A percentile compares a stretch with the other conserved stretches of the same genome.
phyloP scores from a whole-genome alignment of 495 filamentous ascomycete genomes.

The Aspergillus steynii region DNA sequence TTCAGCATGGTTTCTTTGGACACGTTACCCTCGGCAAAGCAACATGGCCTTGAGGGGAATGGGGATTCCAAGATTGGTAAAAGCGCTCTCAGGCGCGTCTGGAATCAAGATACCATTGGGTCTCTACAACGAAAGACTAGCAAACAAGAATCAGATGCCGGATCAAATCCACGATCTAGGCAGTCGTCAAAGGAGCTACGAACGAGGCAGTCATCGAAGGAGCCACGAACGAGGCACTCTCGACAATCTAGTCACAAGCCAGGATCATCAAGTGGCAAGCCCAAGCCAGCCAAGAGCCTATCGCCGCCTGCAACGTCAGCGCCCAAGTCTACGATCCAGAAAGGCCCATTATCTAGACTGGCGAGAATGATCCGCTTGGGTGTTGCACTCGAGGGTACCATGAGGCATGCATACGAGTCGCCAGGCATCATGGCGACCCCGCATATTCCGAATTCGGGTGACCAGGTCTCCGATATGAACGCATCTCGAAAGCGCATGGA shows the following conservation, averaged over 20 bases:
- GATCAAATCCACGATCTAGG: background rate
- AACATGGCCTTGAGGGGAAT: slow-evolving; percentile 31
- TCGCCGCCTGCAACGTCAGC: background rate
- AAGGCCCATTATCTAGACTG: background rate
- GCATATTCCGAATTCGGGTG: slow-evolving; percentile 2
- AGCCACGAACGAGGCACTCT: background rate
- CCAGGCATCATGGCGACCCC: background rate
- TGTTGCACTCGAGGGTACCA: slow-evolving; percentile 10
- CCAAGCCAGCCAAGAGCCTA: background rate
- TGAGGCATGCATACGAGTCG: background rate
- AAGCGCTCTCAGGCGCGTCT: slow-evolving; percentile 26
- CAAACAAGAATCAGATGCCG: background rate
- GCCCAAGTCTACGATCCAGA: background rate
- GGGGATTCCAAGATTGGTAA: slow-evolving; percentile 23
- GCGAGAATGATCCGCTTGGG: too few relatives aligned
- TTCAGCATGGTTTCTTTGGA: slow-evolving; percentile 61
- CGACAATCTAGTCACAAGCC: background rate
- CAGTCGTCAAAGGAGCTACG: background rate
- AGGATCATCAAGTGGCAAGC: background rate
- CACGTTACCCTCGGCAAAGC: slow-evolving; percentile 49
- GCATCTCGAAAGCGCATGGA: slow-evolving; percentile 38
- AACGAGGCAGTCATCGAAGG: background rate
- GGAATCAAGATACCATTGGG: slow-evolving; percentile 28
- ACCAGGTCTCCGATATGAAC: slow-evolving; percentile 17
- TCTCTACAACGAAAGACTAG: background rate